Base-by-base conservation (phyloP, 1,284 basidiomycete genomes). In the Fomitiporia mediterranea region DNA sequence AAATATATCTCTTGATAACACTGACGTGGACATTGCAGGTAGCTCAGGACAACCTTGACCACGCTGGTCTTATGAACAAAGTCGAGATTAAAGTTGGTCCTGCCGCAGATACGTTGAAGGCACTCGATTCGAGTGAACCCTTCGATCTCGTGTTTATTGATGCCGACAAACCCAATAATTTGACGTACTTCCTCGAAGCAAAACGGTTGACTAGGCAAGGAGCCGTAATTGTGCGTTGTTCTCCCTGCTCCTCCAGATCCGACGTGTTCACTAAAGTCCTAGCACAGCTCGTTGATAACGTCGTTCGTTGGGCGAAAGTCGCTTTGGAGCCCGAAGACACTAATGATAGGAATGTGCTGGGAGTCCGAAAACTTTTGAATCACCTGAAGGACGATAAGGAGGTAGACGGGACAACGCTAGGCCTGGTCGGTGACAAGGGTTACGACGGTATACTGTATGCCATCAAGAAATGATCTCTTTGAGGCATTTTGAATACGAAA, bases 401-500 rank as follows among this genome's bases (percentile, higher is more conserved):
- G 21, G 76, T 83, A 0, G 82, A 84, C 15, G 80, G 79, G 5
- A 83, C 80, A 0, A 82, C 81, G 0, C 76, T 84, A n/a, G 73
- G 70, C 0, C 83, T 78, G 1, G 81, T 79, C 2, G 81, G 82
- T 19, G 80, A 80, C 63, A 85, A 82, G 63, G 80, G 80, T 4
- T 82, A 78, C 58, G 82, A 84, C 63, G 82, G 82, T 0, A 83
- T 83, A 67, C 62, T 82, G 51, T 84, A 81, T 62, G 76, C 78
- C 0, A 53, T 78, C 21, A 67, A 68, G 39, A 50, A 68, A 42
- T 69, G 50, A 65, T 9, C 11, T 13, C 6, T 2, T 35, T 34
- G 15, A 46, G 3, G 28, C 13, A 34, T 13, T 34, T 34, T 6
- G 32, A 6, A 13, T 6, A 34, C 32, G 32, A 34, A 6, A 13